phyloP scores from a whole-genome alignment of 2,329 filamentous ascomycete species.

The Phialemoniopsis sp. region DNA sequence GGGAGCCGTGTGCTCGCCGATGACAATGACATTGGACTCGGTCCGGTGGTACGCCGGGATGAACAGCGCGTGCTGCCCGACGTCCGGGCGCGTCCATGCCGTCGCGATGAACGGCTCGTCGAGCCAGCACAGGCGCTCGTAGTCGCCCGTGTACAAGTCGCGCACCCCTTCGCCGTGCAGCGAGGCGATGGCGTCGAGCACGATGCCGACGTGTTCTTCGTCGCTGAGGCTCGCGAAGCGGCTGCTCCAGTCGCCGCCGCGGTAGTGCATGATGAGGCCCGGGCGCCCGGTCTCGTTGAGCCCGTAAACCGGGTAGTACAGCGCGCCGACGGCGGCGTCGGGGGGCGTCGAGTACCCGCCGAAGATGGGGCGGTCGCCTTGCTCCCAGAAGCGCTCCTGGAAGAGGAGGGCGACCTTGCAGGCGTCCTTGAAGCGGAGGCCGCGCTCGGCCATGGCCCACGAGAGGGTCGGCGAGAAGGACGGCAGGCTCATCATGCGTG shows the following conservation, averaged over 20 bases:
- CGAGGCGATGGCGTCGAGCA: conserved; percentile 19
- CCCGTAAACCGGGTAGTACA: conserved; percentile 29
- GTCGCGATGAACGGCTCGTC: conserved; percentile 20
- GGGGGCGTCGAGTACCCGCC: conserved; percentile 24
- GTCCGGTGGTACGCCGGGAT: conserved; percentile 24
- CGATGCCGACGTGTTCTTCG: conserved; percentile 13
- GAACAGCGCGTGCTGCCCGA: conserved; percentile 25
- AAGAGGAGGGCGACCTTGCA: conserved; percentile 26
- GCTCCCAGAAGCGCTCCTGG: conserved; percentile 25
- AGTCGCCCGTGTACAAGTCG: conserved; percentile 22
- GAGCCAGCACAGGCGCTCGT: conserved; percentile 25
- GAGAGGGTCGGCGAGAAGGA: conserved; percentile 18
- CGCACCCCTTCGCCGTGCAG: conserved; percentile 18
- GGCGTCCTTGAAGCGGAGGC: conserved; percentile 21
- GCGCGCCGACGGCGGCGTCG: conserved; percentile 20
- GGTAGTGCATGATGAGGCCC: conserved; percentile 25
- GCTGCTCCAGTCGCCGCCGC: conserved; percentile 20
- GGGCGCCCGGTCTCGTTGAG: conserved; percentile 24
- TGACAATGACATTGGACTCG: conserved; percentile 25
- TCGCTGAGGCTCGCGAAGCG: conserved; percentile 18
- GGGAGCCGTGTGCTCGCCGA: conserved; percentile 27
- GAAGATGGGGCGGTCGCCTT: conserved; percentile 20
- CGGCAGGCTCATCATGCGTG: conserved; percentile 23
- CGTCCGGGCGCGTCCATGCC: conserved; percentile 20
- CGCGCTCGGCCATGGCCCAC: conserved; percentile 13